Conservation (phyloP, 495 filamentous ascomycete species). For the Hypoxylon lienhwacheense region DNA sequence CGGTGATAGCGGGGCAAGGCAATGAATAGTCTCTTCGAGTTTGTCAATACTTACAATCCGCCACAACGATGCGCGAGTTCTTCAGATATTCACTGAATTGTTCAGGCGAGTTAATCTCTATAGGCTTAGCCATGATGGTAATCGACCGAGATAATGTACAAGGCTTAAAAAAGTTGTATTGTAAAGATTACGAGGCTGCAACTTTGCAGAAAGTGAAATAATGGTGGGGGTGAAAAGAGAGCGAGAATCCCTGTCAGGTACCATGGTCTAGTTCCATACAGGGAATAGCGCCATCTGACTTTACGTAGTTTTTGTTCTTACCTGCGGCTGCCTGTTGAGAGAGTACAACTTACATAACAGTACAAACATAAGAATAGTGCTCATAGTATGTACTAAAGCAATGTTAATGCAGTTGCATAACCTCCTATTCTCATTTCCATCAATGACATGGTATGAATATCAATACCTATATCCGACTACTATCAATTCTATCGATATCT, state of each 20-base stretch:
- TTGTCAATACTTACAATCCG: slow-evolving; percentile 80
- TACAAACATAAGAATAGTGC: background rate
- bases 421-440: too few species aligned
- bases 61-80: slow-evolving; percentile 72
- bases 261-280: slow-evolving; percentile 9
- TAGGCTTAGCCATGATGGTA: slow-evolving; percentile 60
- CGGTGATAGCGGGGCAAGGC: slow-evolving; percentile 34
- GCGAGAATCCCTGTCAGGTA: slow-evolving; percentile 29
- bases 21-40: too few species aligned
- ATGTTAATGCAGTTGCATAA: too few species aligned
- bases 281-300: slow-evolving; percentile 11
- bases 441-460: too few species aligned
- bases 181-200: slow-evolving; percentile 9
- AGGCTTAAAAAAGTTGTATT: slow-evolving; percentile 3
- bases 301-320: background rate
- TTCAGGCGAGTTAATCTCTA: slow-evolving; percentile 68
- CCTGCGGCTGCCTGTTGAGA: slow-evolving; percentile 1
- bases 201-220: background rate
- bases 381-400: background rate
- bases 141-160: background rate
- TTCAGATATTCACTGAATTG: slow-evolving; percentile 71
- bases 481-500: too few species aligned
- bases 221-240: slow-evolving; percentile 19
- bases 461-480: too few species aligned
- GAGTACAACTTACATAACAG: background rate